Conservation (phyloP, 192 early-diverging fungal species). For the Coemansia sp. region DNA sequence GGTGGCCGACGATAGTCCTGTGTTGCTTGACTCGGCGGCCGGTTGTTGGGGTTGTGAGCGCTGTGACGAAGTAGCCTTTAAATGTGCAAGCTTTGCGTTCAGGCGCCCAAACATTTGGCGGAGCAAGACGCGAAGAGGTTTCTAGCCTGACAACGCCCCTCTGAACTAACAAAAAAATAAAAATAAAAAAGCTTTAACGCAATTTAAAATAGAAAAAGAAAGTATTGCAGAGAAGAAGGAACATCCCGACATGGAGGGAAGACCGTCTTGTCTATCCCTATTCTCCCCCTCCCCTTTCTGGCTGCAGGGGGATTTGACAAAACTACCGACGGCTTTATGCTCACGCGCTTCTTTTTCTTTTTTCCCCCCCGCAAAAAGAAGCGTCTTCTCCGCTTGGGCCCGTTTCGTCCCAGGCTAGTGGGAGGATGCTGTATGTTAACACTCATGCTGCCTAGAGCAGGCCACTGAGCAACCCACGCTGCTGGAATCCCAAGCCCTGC, state of each 20-base stretch:
- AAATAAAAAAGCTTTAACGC: background rate
- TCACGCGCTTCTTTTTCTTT: constrained; percentile 14
- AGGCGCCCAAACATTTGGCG: constrained; percentile 57
- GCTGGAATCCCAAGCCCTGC: background rate
- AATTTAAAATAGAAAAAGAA: constrained; percentile 4
- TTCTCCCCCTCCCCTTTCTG: constrained; percentile 4
- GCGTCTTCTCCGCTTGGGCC: background rate
- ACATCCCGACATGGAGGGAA: background rate
- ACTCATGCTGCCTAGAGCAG: background rate
- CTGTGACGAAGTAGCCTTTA: constrained; percentile 47
- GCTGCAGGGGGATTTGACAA: constrained; percentile 1
- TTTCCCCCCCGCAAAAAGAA: background rate
- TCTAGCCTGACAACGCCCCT: constrained; percentile 2
- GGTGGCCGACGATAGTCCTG: background rate
- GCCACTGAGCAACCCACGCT: background rate
- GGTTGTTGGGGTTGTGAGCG: constrained; percentile 34
- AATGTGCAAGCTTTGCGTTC: constrained; percentile 57
- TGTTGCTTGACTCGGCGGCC: background rate
- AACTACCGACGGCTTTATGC: constrained; percentile 6
- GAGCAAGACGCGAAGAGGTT: constrained; percentile 1
- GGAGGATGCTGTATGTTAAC: background rate
- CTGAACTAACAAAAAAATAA: background rate
- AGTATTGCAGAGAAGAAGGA: constrained; percentile 1
- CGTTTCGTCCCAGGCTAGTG: constrained; percentile 6
- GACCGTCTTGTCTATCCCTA: constrained; percentile 8